Evolutionary conservation across 768 basidiomycete genomes (phyloP).

Genomic region (Hygrophoropsis aurantiaca): DNA sequence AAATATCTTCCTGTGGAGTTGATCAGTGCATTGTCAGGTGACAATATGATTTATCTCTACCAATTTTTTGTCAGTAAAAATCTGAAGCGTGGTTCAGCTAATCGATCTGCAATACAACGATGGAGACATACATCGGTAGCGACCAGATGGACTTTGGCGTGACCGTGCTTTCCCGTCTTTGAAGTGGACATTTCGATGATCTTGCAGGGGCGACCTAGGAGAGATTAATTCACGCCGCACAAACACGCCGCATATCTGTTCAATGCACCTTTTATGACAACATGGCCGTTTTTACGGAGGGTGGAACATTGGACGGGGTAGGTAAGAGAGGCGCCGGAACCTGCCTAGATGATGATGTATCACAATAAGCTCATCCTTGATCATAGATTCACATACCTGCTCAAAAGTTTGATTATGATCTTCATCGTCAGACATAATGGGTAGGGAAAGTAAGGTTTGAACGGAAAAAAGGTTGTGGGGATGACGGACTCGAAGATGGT

Average conservation of each 20-base stretch:
- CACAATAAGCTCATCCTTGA: conserved; percentile 15
- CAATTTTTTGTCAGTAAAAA: conserved; percentile 98
- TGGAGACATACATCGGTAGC: conserved; percentile 83
- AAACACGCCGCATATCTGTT: background rate
- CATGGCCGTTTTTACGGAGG: conserved; percentile 88
- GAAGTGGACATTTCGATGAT: conserved; percentile 99
- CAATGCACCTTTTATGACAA: conserved; percentile 84
- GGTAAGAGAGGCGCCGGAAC: conserved; percentile 74
- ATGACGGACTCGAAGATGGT: conserved; percentile 12
- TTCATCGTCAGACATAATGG: conserved; percentile 87
- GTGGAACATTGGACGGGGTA: conserved; percentile 96
- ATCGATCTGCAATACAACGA: conserved; percentile 1
- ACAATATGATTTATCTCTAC: conserved; percentile 44
- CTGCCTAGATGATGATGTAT: conserved; percentile 45
- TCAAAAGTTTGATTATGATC: conserved; percentile 85
- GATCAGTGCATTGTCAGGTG: background rate
- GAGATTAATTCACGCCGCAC: conserved; percentile 3
- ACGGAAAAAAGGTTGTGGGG: conserved; percentile 25
- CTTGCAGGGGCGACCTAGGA: conserved; percentile 88
- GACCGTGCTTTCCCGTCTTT: conserved; percentile 99
- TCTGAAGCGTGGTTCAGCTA: conserved; percentile 48
- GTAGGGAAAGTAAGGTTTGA: conserved; percentile 12
- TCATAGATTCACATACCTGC: conserved; percentile 47
- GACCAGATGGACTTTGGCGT: conserved; percentile 98
- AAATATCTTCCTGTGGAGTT: conserved; percentile 79